phyloP scores from a whole-genome alignment of 257 asterid genomes.

The Pogostemon cablin region DNA sequence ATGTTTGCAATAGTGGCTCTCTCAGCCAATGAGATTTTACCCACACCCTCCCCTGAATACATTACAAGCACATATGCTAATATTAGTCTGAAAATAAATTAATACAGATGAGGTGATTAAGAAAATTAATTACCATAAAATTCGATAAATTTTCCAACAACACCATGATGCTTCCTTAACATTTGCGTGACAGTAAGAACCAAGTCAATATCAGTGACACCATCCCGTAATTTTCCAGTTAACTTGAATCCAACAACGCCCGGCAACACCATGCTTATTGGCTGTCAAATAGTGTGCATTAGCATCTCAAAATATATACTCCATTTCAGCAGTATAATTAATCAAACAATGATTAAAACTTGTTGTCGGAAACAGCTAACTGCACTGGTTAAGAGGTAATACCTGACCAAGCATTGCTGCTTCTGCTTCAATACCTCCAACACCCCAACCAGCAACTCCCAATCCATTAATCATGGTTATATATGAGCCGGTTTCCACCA shows the following conservation, averaged over 20 bases:
- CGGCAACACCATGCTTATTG: conserved; percentile 96
- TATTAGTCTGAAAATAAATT: conserved; percentile 18
- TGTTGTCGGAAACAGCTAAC: conserved; percentile 27
- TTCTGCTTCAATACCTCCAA: conserved; percentile 99
- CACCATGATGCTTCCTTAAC: conserved; percentile 88
- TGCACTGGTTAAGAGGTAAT: conserved; percentile 18
- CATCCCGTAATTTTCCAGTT: conserved; percentile 76
- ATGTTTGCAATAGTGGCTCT: conserved; percentile 98
- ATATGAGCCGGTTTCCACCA: conserved; percentile 90
- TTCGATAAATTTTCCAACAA: conserved; percentile 89
- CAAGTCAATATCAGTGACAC: conserved; percentile 91
- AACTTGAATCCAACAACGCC: conserved; percentile 93
- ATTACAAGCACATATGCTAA: conserved; percentile 21
- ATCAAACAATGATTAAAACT: background rate
- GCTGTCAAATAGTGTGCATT: conserved; percentile 53
- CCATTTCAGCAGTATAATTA: conserved; percentile 25
- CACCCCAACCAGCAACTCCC: conserved; percentile 99
- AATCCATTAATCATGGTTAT: conserved; percentile 91
- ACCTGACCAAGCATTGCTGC: conserved; percentile 99
- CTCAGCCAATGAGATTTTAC: conserved; percentile 89
- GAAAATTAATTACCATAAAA: conserved; percentile 56
- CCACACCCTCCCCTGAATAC: conserved; percentile 83
- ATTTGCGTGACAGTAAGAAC: conserved; percentile 89
- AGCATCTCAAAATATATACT: conserved; percentile 13
- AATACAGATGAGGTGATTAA: background rate